Conservation (phyloP, 73 alveolate genomes). For the Tetrahymena malaccensis region DNA sequence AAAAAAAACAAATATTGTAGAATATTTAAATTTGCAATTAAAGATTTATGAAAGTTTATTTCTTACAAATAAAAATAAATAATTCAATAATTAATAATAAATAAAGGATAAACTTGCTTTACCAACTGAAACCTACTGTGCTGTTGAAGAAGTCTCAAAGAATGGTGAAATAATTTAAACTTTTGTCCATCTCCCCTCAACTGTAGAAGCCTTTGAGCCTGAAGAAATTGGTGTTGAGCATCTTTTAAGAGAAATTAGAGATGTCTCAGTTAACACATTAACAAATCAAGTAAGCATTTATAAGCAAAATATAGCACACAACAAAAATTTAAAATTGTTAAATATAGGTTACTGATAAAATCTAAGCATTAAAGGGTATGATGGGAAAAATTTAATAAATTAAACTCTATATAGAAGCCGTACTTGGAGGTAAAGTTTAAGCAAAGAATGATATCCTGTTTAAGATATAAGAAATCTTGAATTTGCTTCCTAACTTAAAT, state of each 20-base stretch:
- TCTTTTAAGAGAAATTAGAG: slow-evolving; percentile 95
- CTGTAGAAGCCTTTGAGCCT: slow-evolving; percentile 92
- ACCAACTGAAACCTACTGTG: slow-evolving; percentile 90
- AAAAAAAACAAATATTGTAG: not conserved
- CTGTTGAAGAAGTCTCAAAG: slow-evolving; percentile 89
- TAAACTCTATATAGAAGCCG: slow-evolving; percentile 2
- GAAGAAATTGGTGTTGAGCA: slow-evolving; percentile 99
- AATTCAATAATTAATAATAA: not conserved
- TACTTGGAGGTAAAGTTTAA: slow-evolving; percentile 18
- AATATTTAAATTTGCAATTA: not conserved
- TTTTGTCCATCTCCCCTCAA: slow-evolving; percentile 77
- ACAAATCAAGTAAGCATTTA: not conserved
- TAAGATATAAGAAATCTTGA: slow-evolving; percentile 60
- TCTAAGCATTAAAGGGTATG: slow-evolving; percentile 31
- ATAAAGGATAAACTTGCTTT: slow-evolving; percentile 76
- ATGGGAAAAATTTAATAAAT: slow-evolving; percentile 23
- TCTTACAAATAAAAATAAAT: not conserved
- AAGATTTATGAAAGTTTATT: not conserved
- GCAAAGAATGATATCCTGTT: slow-evolving; percentile 22
- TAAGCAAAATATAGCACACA: not conserved
- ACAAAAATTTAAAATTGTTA: not conserved
- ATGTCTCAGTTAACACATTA: slow-evolving; percentile 61
- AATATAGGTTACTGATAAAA: not conserved
- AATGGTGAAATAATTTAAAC: slow-evolving; percentile 78
- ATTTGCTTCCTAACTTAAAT: slow-evolving; percentile 60